Base-by-base conservation (phyloP, 106 monocot genomes). In the Gastrodia elata region DNA sequence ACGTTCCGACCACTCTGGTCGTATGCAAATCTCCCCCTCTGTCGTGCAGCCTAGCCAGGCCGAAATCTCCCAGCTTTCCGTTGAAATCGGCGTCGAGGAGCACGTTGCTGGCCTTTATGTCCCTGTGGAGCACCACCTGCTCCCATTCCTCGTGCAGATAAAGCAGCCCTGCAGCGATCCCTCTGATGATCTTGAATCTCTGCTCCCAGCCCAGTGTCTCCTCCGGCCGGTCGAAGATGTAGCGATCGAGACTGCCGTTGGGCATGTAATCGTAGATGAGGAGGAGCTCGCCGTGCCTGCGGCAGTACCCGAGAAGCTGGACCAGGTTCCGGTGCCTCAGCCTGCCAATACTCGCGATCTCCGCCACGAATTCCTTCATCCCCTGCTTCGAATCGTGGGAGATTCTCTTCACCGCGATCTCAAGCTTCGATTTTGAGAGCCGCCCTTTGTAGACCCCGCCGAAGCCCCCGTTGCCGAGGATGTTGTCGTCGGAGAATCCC, bases 101-200 rank as follows among this genome's bases (percentile, higher is more conserved):
- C 4, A 84, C 77, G 36, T 84, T 84, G 74, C 77, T 74, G 27
- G 84, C 80, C 34, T 84, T 84, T 48, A 84, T 81, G 80, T 84
- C 84, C 25, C 84, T 77, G 39, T 84, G 84, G 46, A 84, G 64
- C 16, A 84, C 76, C 6, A 70, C 73, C 44, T 76, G 35, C 67
- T 80, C 79, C 79, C 74, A 79, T 22, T 65, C 79, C 9, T 79
- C 70, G 41, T 78, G 78, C 6, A 78, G 73, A 24, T 78, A 78
- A 20, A 78, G 64, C 9, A 78, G 78, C 6, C 72, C 78, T 2
- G 78, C 71, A 0, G 78, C 78, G 27, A 78, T 64, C 2, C 78
- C 73, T 32, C 70, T 38, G 44, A 78, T 78, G 6, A 78, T 67
- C 7, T 65, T 34, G 18, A 78, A 78, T 49, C 78, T 65, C 32